Percentiles rank a stretch among this genome's conserved stretches.
Conservation (phyloP, 2,329 filamentous ascomycete species). For the Biscogniauxia marginata region DNA sequence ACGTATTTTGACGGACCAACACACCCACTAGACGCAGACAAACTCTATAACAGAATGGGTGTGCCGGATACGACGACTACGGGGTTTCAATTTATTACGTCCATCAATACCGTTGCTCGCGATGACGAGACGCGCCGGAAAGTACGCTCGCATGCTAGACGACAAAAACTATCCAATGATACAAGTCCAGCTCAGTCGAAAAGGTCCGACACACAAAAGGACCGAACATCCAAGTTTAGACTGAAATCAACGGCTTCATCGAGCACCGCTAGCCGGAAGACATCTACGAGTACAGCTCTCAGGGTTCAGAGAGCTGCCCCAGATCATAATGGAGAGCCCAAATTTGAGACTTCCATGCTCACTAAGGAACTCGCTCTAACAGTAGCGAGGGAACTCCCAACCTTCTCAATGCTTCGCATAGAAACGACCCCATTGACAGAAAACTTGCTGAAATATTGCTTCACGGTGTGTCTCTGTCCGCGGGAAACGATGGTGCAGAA, state of each 20-base stretch:
- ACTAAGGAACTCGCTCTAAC: constrained; percentile 31
- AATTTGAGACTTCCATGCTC: constrained; percentile 26
- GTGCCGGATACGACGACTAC: constrained; percentile 9
- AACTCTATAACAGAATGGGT: constrained; percentile 10
- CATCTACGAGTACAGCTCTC: background rate
- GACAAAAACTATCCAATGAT: constrained; percentile 32
- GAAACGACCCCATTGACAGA: constrained; percentile 35
- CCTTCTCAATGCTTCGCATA: constrained; percentile 32
- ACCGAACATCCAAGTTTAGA: constrained; percentile 34
- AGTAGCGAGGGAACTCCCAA: constrained; percentile 31
- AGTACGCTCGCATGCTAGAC: constrained; percentile 34
- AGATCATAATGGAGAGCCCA: constrained; percentile 11
- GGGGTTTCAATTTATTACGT: constrained; percentile 35
- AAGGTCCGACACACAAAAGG: constrained; percentile 30
- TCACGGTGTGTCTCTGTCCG: constrained; percentile 34
- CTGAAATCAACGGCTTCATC: constrained; percentile 20
- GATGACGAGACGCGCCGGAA: constrained; percentile 36
- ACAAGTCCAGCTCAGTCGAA: constrained; percentile 24
- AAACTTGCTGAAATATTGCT: constrained; percentile 32
- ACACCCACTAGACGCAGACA: constrained; percentile 2
- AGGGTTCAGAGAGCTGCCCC: background rate
- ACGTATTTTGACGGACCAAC: constrained; percentile 2
- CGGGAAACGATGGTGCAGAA: constrained; percentile 31
- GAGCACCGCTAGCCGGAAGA: constrained; percentile 1
- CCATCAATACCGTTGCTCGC: constrained; percentile 34